These are phyloP conservation scores for Geotrichum citri-aurantii DNA, from an alignment of 1,139 yeast genomes.

Conservation along the genomic window DNA sequence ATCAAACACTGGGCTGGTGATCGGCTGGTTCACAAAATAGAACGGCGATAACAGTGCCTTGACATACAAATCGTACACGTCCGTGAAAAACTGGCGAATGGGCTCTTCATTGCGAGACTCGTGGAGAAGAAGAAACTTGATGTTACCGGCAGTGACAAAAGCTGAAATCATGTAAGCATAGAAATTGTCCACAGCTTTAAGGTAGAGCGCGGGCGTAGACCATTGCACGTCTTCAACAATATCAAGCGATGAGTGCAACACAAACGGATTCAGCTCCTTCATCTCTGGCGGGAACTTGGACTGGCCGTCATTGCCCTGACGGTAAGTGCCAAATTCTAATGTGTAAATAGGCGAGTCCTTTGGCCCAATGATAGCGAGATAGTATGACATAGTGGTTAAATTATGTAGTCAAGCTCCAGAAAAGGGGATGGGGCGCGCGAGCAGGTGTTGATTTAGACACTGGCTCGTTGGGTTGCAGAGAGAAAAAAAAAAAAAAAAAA, in stretches of 20 bases:
- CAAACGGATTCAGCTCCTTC: conserved; percentile 78
- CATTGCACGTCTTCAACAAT: conserved; percentile 85
- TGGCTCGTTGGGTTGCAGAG: neutral
- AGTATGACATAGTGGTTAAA: conserved; percentile 54
- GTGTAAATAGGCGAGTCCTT: conserved; percentile 84
- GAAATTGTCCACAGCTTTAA: conserved; percentile 79
- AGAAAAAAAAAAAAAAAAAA: neutral
- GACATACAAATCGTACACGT: conserved; percentile 80
- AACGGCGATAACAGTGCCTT: conserved; percentile 85
- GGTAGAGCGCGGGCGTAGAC: conserved; percentile 57
- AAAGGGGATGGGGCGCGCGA: neutral
- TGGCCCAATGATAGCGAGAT: conserved; percentile 83
- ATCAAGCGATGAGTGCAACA: conserved; percentile 83
- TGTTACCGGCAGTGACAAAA: conserved; percentile 81
- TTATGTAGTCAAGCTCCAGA: neutral
- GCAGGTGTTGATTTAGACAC: neutral
- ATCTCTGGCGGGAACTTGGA: conserved; percentile 63
- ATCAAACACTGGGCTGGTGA: conserved; percentile 72
- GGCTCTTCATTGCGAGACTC: conserved; percentile 63
- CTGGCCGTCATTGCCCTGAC: conserved; percentile 56
- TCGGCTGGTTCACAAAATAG: conserved; percentile 69
- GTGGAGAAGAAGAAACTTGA: conserved; percentile 74
- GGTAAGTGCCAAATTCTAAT: conserved; percentile 74
- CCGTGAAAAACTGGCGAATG: conserved; percentile 76
- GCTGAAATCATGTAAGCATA: conserved; percentile 78